These are phyloP conservation scores for Amaranthus palmeri DNA, from an alignment of 148 eudicot species.

Conservation along the genomic window DNA sequence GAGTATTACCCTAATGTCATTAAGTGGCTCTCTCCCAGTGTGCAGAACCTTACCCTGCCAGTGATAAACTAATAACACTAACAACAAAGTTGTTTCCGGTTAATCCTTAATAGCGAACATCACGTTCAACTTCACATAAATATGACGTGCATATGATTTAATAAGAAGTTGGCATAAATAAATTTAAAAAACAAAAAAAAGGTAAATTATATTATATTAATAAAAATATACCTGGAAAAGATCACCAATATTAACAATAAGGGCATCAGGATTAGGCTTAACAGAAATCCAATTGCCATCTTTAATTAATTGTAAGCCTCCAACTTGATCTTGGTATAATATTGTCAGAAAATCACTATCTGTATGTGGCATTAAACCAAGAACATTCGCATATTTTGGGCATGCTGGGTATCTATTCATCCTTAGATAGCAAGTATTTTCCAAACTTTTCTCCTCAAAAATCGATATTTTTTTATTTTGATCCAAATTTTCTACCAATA, in stretches of 20 bases:
- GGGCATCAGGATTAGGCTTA: slow-evolving; percentile 69
- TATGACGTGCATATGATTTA: no score
- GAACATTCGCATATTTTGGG: slow-evolving; percentile 43
- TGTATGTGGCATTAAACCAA: slow-evolving; percentile 78
- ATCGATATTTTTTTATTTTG: slow-evolving; percentile 28
- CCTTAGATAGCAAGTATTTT: slow-evolving; percentile 61
- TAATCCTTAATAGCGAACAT: no score
- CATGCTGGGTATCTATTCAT: slow-evolving; percentile 88
- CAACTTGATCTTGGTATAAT: slow-evolving; percentile 72
- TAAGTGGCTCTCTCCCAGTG: no score
- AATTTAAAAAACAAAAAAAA: no score
- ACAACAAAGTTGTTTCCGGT: no score
- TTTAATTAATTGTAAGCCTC: slow-evolving; percentile 74
- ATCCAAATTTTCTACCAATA: slow-evolving; percentile 55
- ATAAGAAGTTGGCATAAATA: background rate
- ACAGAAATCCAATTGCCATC: slow-evolving; percentile 77
- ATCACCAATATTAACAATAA: slow-evolving; percentile 81
- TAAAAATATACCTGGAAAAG: slow-evolving; percentile 56
- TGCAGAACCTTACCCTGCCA: no score
- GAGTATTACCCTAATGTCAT: no score
- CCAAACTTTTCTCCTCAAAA: slow-evolving; percentile 54
- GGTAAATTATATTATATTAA: no score
- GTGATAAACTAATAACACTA: no score
- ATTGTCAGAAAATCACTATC: slow-evolving; percentile 90
- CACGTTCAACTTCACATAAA: no score